These are phyloP conservation scores for Inonotus hispidus DNA, from an alignment of 1,284 basidiomycete species.

Conservation along the genomic window DNA sequence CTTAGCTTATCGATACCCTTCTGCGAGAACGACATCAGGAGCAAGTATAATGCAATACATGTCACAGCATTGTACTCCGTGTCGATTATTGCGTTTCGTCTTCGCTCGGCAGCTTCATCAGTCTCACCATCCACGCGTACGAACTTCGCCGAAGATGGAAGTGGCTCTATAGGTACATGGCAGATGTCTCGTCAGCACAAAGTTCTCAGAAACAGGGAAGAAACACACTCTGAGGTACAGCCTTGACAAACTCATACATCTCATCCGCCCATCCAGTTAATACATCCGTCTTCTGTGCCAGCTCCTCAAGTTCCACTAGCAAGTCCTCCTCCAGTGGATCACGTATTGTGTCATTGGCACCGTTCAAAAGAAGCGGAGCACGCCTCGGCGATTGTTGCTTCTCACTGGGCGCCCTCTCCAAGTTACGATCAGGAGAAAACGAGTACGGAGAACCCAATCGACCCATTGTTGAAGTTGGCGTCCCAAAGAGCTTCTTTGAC, in stretches of 20 bases:
- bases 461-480: slow-evolving; percentile 35
- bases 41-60: slow-evolving; percentile 87
- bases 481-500: slow-evolving; percentile 86
- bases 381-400: slow-evolving; percentile 46
- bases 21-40: slow-evolving; percentile 88
- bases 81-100: slow-evolving; percentile 66
- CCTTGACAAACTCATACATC: slow-evolving; percentile 81
- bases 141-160: slow-evolving; percentile 71
- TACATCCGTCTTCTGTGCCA: slow-evolving; percentile 94
- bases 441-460: slow-evolving; percentile 26
- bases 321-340: slow-evolving; percentile 82
- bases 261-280: slow-evolving; percentile 91
- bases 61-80: slow-evolving; percentile 79
- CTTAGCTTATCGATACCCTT: slow-evolving; percentile 79
- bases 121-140: slow-evolving; percentile 64
- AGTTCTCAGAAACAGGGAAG: background rate
- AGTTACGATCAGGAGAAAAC: slow-evolving; percentile 21
- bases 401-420: background rate
- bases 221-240: slow-evolving; percentile 66
- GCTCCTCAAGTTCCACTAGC: slow-evolving; percentile 72
- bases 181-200: background rate
- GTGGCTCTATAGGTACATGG: slow-evolving; percentile 45
- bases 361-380: slow-evolving; percentile 39
- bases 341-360: slow-evolving; percentile 15
- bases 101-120: slow-evolving; percentile 56